Base-by-base conservation (phyloP, 345 rosid species). In the Eucalyptus regnans region DNA sequence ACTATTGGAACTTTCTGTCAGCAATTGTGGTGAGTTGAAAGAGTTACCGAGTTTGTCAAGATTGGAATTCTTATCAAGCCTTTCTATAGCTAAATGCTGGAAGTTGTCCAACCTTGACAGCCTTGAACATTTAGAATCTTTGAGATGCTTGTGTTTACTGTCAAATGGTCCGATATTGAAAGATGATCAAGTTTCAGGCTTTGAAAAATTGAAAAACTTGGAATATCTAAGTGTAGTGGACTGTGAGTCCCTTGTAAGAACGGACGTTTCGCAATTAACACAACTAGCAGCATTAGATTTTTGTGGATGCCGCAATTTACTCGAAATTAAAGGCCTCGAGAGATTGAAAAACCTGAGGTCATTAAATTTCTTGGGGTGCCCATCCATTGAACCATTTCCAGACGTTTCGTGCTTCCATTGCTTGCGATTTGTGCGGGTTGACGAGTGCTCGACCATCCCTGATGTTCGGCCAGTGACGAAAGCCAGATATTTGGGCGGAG, bases 191-290 rank as follows among this genome's bases (percentile, higher is more conserved):
- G 2, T 54, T 54, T 2, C 2, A 20, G 58, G 25, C 0, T 20
- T 54, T 54, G 60, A 54, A 54, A 54, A 54, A 20, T 20, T 20
- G 60, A 54, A 54, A 54, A 54, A 54, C 60, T 20, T 54, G 60
- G 11, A 54, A 54, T 0, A 0, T 0, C 60, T 20, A 54, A 0
- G 0, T 1, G 1, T 54, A 3, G 2, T 0, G 23, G 60, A 1
- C 0, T 54, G 60, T 7, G 60, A 20, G 60, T 54, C 60, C 60
- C 60, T 54, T 54, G 60, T 54, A 54, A 54, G 60, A 54, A 9
- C 3, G 60, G 60, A 20, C 25, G 60, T 54, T 54, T 54, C 60
- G 10, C 60, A 54, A 54, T 54, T 8, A 54, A 54, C 60, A 8
- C 25, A 54, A 8, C 1, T 54, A 54, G 0, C 4, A 3, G 11